Base-by-base conservation (phyloP, 2,329 filamentous ascomycete genomes). In the Colletotrichum neosansevieriae region DNA sequence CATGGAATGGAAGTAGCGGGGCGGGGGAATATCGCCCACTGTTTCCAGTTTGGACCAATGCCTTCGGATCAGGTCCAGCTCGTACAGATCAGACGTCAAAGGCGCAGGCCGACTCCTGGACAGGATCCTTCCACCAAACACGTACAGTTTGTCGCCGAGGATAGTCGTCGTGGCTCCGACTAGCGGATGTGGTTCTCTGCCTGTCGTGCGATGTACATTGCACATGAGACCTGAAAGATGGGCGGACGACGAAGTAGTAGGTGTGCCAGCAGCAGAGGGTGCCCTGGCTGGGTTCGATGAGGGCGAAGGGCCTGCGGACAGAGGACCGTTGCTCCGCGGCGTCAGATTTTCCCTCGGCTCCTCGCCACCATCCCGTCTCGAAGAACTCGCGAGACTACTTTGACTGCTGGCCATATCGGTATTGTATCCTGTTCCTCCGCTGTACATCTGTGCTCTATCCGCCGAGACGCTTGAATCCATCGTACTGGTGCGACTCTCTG, bases 151-250 rank as follows among this genome's bases (percentile, higher is more conserved):
- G 79, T 99, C 96, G 32, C 95, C 96, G 1, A 99, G 80, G 54
- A 98, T 93, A 0, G 96, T 98, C 0, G 96, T 98, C 0, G 96
- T 98, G 5, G 96, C 95, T 36, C 96, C 96, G 0, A 99, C 96
- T 2, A 98, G 84, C 3, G 96, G 92, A 75, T 93, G 94, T 3
- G 96, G 96, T 76, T 98, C 94, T 70, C 90, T 90, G 40, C 96
- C 96, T 0, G 95, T 98, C 1, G 96, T 98, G 71, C 94, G 84
- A 74, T 91, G 88, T n/a, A 91, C 89, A 75, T 91, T 91, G 75
- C 89, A 91, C 88, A 91, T 90, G 61, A 91, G 77, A 0, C 89
- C 89, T 0, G 89, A 91, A 11, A 91, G 79, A 75, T 91, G 89
- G 6, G 87, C 81, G 0, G 86, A 88, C 1, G 84, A 83, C 1